A percentile compares a stretch with the other conserved stretches of the same genome.
These are phyloP conservation scores for Pseudoneurospora amorphoporcata DNA, from an alignment of 495 filamentous ascomycete genomes.

Conservation along the genomic window DNA sequence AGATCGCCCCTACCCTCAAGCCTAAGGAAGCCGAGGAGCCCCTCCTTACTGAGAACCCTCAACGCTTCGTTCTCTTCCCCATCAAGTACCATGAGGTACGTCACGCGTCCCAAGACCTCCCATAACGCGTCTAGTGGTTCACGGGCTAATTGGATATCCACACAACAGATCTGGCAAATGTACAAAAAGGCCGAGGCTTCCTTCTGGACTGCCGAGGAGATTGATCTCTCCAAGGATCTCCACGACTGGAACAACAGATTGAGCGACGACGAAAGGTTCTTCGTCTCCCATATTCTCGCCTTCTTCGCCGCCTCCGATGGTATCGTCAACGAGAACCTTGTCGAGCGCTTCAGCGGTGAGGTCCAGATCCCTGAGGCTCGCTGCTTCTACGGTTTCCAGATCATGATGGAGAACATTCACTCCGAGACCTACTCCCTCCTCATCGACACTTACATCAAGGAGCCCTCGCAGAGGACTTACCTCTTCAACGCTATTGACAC, in stretches of 20 bases:
- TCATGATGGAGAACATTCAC: slow-evolving; percentile 99
- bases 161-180: slow-evolving; percentile 92
- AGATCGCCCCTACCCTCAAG: slow-evolving; percentile 54
- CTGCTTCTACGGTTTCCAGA: slow-evolving; percentile 99
- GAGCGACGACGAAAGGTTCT: slow-evolving; percentile 95
- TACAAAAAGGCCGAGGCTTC: slow-evolving; percentile 99
- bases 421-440: slow-evolving; percentile 98
- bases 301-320: slow-evolving; percentile 99
- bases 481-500: slow-evolving; percentile 98
- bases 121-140: slow-evolving; percentile 59
- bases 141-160: slow-evolving; percentile 16
- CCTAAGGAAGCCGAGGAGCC: slow-evolving; percentile 74
- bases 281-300: slow-evolving; percentile 95
- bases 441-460: slow-evolving; percentile 99
- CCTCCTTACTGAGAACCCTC: slow-evolving; percentile 87
- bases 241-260: slow-evolving; percentile 98
- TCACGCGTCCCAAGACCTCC: slow-evolving; percentile 28
- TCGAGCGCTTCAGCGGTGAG: slow-evolving; percentile 95
- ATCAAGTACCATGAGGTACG: slow-evolving; percentile 99
- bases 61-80: slow-evolving; percentile 95
- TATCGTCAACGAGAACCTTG: slow-evolving; percentile 98
- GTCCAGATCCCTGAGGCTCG: slow-evolving; percentile 96
- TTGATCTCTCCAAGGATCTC: slow-evolving; percentile 95
- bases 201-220: slow-evolving; percentile 99
- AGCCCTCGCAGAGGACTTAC: slow-evolving; percentile 88